phyloP scores from a whole-genome alignment of 2,329 filamentous ascomycete species.

The Clonostachys byssicola region DNA sequence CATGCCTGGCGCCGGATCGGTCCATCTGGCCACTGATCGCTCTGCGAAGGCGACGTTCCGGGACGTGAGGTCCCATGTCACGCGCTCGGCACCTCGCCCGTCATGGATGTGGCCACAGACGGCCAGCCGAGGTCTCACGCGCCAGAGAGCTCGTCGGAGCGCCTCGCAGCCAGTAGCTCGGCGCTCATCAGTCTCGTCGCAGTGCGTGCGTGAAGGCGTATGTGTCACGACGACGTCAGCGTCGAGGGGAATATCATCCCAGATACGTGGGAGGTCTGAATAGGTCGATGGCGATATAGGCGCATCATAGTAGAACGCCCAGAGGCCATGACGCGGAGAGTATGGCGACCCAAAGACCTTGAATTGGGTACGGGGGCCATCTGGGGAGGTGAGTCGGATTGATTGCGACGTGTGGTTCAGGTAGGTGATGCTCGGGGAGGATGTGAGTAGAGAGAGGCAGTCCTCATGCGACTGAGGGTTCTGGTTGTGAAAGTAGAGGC shows the following conservation, averaged over 20 bases:
- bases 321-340: constrained; percentile 50
- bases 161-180: constrained; percentile 53
- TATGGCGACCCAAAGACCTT: constrained; percentile 69
- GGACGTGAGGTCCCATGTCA: constrained; percentile 52
- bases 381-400: constrained; percentile 47
- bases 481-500: constrained; percentile 51
- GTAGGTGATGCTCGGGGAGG: constrained; percentile 57
- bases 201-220: constrained; percentile 58
- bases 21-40: constrained; percentile 41
- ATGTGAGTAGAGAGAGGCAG: constrained; percentile 50
- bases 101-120: constrained; percentile 73
- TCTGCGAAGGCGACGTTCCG: constrained; percentile 38
- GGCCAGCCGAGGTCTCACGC: constrained; percentile 58
- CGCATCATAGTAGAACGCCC: constrained; percentile 63
- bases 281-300: constrained; percentile 9
- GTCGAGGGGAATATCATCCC: constrained; percentile 57
- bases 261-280: constrained; percentile 35
- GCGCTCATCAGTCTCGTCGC: constrained; percentile 41
- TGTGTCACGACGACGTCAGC: constrained; percentile 68
- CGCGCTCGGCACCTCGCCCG: constrained; percentile 57
- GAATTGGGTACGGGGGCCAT: constrained; percentile 55
- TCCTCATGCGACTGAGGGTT: constrained; percentile 43
- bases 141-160: constrained; percentile 52
- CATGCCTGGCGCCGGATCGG: constrained; percentile 50
- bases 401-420: constrained; percentile 53